These are phyloP conservation scores for Cryphonectria carpinicola DNA, from an alignment of 2,329 filamentous ascomycete species.

Conservation along the genomic window DNA sequence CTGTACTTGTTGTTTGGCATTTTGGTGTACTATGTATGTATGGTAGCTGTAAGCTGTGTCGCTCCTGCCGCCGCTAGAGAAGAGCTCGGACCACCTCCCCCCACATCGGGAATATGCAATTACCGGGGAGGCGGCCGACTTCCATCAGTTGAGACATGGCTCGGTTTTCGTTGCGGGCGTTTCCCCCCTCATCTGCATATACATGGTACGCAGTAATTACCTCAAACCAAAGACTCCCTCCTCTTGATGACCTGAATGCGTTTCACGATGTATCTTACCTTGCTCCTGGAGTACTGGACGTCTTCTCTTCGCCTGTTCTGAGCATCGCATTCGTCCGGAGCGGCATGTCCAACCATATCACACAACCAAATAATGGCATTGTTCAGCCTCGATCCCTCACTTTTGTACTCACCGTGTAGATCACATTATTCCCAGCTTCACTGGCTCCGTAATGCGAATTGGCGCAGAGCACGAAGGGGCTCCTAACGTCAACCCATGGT, in stretches of 20 bases:
- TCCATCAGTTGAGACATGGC: conserved; percentile 4
- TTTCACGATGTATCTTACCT: not conserved
- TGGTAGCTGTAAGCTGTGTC: not conserved
- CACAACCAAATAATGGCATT: conserved; percentile 25
- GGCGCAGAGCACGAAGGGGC: not conserved
- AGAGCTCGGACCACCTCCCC: conserved; percentile 24
- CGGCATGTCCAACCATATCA: not conserved
- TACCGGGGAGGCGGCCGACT: conserved; percentile 14
- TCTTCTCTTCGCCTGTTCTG: not conserved
- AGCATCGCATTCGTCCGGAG: not conserved
- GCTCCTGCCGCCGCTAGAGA: not conserved
- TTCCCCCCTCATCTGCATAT: not conserved
- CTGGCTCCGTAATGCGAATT: not conserved
- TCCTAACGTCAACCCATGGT: not conserved
- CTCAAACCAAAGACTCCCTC: not conserved
- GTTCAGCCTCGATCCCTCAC: conserved; percentile 21
- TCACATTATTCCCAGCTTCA: not conserved
- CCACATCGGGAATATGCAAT: conserved; percentile 19
- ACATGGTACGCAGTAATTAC: not conserved
- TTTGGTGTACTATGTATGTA: not conserved
- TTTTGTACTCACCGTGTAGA: not conserved
- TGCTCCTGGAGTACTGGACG: not conserved
- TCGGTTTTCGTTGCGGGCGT: too few species aligned
- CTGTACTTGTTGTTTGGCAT: not conserved
- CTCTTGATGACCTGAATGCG: not conserved